Percentiles rank a stretch among this genome's conserved stretches.
Evolutionary conservation across 139 green algal species (phyloP).

Genomic region (Desmodesmus armatus): DNA sequence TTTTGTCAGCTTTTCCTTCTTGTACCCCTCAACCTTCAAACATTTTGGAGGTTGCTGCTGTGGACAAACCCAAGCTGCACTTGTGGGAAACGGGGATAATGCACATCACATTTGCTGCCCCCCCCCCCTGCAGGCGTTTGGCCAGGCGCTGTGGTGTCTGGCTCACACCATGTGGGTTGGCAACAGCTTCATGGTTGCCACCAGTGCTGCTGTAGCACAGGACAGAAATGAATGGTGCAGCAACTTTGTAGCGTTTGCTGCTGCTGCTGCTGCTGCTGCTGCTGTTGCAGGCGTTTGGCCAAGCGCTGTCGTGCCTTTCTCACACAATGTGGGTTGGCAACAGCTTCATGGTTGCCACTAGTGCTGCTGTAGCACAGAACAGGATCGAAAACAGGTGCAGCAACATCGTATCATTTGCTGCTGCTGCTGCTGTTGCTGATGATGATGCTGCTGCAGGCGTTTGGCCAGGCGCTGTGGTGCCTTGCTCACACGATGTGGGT

Average conservation of each 20-base stretch:
- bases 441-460: slow-evolving; percentile 78
- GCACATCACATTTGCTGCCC: not conserved
- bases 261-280: too few relatives aligned
- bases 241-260: too few relatives aligned
- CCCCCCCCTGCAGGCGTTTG: slow-evolving; percentile 79
- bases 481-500: slow-evolving; percentile 94
- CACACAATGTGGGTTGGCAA: slow-evolving; percentile 95
- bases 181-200: slow-evolving; percentile 89
- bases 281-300: slow-evolving; percentile 72
- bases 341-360: slow-evolving; percentile 87
- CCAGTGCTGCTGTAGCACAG: too few relatives aligned
- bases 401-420: too few relatives aligned
- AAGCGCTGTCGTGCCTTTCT: slow-evolving; percentile 83
- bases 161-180: slow-evolving; percentile 96
- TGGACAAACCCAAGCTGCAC: slow-evolving; percentile 97
- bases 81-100: slow-evolving; percentile 98
- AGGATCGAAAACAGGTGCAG: too few relatives aligned
- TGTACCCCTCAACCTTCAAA: slow-evolving; percentile 99
- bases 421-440: too few relatives aligned
- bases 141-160: slow-evolving; percentile 77
- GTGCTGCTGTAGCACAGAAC: too few relatives aligned
- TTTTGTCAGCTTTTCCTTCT: slow-evolving; percentile 98
- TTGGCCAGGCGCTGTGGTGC: slow-evolving; percentile 77
- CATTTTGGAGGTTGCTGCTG: slow-evolving; percentile 95
- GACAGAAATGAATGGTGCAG: too few relatives aligned